Conservation (phyloP, 495 filamentous ascomycete genomes). For the Cercophora newfieldiana region DNA sequence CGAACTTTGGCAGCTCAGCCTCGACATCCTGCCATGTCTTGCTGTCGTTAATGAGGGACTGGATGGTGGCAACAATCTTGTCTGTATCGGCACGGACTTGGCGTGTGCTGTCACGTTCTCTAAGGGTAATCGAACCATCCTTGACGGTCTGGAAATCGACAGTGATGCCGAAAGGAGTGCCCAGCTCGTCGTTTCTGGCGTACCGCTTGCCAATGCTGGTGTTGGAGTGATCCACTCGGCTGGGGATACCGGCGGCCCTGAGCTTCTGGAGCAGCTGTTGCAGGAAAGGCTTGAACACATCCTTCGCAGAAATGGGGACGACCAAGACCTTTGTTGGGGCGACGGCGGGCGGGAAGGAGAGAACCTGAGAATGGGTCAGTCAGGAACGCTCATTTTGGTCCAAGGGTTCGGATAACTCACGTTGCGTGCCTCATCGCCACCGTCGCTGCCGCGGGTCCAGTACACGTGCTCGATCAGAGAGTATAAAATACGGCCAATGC, state of each 20-base stretch:
- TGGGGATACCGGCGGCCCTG: constrained; percentile 59
- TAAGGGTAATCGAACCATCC: constrained; percentile 68
- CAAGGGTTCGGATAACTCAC: constrained; percentile 45
- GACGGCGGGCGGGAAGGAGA: constrained; percentile 72
- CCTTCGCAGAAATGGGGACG: constrained; percentile 65
- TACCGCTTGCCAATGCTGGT: constrained; percentile 76
- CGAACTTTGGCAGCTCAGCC: constrained; percentile 60
- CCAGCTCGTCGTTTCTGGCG: constrained; percentile 71
- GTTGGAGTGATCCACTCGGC: constrained; percentile 64
- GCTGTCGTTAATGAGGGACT: constrained; percentile 54
- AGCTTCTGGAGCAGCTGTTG: constrained; percentile 59
- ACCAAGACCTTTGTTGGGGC: constrained; percentile 78
- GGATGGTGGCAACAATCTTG: constrained; percentile 63
- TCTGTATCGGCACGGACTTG: constrained; percentile 68
- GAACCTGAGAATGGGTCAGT: constrained; percentile 46
- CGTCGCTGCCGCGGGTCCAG: constrained; percentile 68
- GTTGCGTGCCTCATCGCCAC: constrained; percentile 65
- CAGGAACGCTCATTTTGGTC: neutral
- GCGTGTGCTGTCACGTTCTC: constrained; percentile 70
- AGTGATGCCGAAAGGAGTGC: constrained; percentile 69
- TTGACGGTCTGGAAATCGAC: constrained; percentile 75
- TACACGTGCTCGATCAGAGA: constrained; percentile 76
- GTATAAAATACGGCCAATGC: constrained; percentile 79
- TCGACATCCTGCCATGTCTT: constrained; percentile 64
- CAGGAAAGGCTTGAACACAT: constrained; percentile 60